These are phyloP conservation scores for Backusella macrospora DNA, from an alignment of 192 early-diverging fungal species.

Conservation along the genomic window DNA sequence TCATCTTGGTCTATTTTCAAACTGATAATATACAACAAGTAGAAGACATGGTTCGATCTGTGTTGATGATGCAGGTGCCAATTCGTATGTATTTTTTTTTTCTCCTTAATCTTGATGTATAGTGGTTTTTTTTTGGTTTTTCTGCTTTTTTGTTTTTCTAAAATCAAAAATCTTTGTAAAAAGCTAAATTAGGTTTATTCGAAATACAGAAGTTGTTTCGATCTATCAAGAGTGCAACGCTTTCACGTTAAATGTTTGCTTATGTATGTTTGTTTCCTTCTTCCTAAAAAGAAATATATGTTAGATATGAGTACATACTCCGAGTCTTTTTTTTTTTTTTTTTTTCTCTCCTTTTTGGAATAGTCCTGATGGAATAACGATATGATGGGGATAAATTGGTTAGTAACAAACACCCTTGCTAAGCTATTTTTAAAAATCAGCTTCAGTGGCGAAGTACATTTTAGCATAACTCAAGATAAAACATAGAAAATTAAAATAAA, in stretches of 20 bases:
- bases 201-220: slow-evolving; percentile 41
- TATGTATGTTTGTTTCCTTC: background rate
- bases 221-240: slow-evolving; percentile 13
- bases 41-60: slow-evolving; percentile 29
- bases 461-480: background rate
- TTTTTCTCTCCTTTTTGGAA: background rate
- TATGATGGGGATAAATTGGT: background rate
- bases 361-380: background rate
- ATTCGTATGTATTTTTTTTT: slow-evolving; percentile 30
- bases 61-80: slow-evolving; percentile 34
- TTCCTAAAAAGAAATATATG: slow-evolving; percentile 1
- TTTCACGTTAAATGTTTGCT: slow-evolving; percentile 3
- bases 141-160: background rate
- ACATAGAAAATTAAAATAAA: no score
- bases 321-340: no score
- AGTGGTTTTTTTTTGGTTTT: background rate
- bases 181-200: slow-evolving; percentile 41
- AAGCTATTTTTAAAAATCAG: background rate
- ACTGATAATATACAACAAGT: slow-evolving; percentile 34
- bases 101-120: background rate
- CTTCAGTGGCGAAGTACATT: background rate
- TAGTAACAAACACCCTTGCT: background rate
- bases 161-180: background rate
- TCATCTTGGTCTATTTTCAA: slow-evolving; percentile 31
- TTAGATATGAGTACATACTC: background rate